phyloP scores from a whole-genome alignment of 1,284 basidiomycete species.

The Takashimella tepidaria region DNA sequence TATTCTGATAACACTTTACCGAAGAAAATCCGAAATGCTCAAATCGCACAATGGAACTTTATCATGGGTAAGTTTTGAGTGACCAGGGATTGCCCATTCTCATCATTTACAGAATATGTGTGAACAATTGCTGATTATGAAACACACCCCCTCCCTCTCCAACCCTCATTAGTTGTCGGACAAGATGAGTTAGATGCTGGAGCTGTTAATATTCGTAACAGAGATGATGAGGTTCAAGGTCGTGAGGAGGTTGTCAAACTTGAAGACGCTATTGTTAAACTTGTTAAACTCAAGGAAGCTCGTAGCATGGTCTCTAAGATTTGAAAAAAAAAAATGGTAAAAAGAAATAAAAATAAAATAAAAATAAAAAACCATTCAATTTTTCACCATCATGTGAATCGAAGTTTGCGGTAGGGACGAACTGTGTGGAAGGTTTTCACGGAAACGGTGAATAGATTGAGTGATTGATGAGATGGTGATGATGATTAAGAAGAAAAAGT shows the following conservation, averaged over 20 bases:
- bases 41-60: slow-evolving; percentile 94
- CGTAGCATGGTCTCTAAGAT: slow-evolving; percentile 29
- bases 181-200: slow-evolving; percentile 78
- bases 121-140: not conserved
- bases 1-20: slow-evolving; percentile 85
- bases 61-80: slow-evolving; percentile 69
- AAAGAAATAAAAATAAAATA: too few relatives aligned
- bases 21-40: slow-evolving; percentile 94
- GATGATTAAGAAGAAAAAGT: too few relatives aligned
- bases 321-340: not conserved
- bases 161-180: slow-evolving; percentile 79
- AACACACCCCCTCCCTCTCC: too few relatives aligned
- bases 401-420: too few relatives aligned
- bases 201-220: slow-evolving; percentile 91
- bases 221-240: slow-evolving; percentile 64
- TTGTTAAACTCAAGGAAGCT: slow-evolving; percentile 35
- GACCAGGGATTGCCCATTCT: slow-evolving; percentile 1
- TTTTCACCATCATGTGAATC: too few relatives aligned
- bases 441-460: too few relatives aligned
- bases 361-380: too few relatives aligned
- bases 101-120: not conserved
- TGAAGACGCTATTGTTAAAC: slow-evolving; percentile 35
- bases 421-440: too few relatives aligned
- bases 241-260: slow-evolving; percentile 44
- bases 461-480: too few relatives aligned